Base-by-base conservation (phyloP, 1,284 basidiomycete genomes). In the Prillingera fragicola region DNA sequence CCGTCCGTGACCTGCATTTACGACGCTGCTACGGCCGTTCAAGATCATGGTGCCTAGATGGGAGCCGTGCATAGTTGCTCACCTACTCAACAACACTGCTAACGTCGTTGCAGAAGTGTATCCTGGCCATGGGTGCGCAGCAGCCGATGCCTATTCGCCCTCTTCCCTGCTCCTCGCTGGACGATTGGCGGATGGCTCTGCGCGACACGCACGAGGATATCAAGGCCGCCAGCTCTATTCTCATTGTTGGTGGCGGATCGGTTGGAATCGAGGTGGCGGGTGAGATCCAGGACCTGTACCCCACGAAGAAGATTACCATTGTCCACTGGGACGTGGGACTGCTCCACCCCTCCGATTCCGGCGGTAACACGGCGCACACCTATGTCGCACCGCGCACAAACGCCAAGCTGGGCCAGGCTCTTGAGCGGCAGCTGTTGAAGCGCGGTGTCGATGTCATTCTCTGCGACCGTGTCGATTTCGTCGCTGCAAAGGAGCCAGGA, bases 251-350 rank as follows among this genome's bases (percentile, higher is more conserved):
- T 18, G 73, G 66, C 34, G 75, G 75, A 6, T 59, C 73, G 0
- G 72, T 72, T 17, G 75, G 75, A 3, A 55, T 75, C 23, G 75
- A 77, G 50, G 59, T 71, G 32, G 69, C 70, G 0, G 75, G 75
- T 35, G 63, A 66, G 40, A 52, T 66, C 33, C 43, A 54, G 22
- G 50, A 55, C 5, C 41, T 31, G 10, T 48, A 62, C 53, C 65
- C 65, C n/a, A 38, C 51, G 9, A 63, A 51, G 45, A 24, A 50
- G n/a, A 37, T 63, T 32, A 61, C 57, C 4, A 36, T 63, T 24
- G 56, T 65, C 8, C 67, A 67, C 39, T 31, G 43, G 19, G 36
- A 39, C 1, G 41, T 44, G 15, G 55, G 45, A 5, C 47, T 65
- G 8, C 57, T 67, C 1, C 44, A 62, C 43, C 59, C 61, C 9